phyloP scores from a whole-genome alignment of 2,329 filamentous ascomycete genomes.

The Setomelanomma holmii region DNA sequence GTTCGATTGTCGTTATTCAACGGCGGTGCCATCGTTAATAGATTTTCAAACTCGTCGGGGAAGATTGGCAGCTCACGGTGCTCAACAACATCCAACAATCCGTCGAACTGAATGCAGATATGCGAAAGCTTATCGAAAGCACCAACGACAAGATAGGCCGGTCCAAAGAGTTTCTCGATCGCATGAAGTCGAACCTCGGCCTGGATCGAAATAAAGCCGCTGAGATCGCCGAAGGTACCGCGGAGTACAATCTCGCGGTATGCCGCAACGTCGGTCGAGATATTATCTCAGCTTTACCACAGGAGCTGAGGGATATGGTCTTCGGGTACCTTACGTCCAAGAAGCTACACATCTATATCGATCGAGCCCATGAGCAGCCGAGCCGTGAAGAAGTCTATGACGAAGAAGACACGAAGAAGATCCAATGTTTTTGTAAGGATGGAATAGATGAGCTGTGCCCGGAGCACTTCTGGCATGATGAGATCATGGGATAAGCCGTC shows the following conservation, averaged over 20 bases:
- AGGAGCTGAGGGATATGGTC: background rate
- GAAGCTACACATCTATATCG: too few species aligned
- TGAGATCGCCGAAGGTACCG: background rate
- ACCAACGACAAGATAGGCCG: background rate
- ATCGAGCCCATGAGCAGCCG: too few species aligned
- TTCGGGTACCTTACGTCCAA: background rate
- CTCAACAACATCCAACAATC: background rate
- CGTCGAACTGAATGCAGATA: background rate
- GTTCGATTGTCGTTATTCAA: too few species aligned
- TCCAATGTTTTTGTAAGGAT: too few species aligned
- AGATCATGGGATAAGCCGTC: too few species aligned
- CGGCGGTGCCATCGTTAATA: too few species aligned
- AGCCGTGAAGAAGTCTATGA: too few species aligned
- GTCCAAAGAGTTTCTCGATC: background rate
- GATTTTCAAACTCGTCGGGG: background rate
- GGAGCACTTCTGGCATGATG: too few species aligned
- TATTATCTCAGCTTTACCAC: background rate
- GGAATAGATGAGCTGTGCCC: too few species aligned
- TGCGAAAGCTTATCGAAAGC: background rate
- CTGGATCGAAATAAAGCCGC: background rate
- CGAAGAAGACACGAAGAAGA: too few species aligned
- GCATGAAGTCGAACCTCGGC: background rate
- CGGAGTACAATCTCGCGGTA: background rate
- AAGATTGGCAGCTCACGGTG: background rate
- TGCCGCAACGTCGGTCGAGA: background rate